Evolutionary conservation across 2,329 filamentous ascomycete species (phyloP), one percentile per base, ranked within the genome.

Genomic region (Epichloe bromicola): DNA sequence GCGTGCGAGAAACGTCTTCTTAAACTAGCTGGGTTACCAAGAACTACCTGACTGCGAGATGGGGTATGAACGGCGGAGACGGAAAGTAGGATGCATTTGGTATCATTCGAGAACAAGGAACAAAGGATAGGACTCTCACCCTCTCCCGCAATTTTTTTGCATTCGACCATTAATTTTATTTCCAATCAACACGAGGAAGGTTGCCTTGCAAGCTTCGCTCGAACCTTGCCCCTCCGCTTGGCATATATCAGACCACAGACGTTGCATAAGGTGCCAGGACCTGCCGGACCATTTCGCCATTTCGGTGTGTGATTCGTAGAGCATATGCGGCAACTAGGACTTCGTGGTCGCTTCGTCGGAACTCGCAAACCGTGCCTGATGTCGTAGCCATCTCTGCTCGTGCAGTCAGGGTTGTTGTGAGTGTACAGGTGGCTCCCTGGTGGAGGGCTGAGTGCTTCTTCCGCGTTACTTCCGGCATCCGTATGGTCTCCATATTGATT

Each of bases 291-390:
- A 59, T 82, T 74, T 53, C 83, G 76, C 83, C 83, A 87, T 70
- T 87, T 82, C 19, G 83, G 83, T n/a, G 83, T 87, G 63, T 86
- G 82, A 41, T 82, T 80, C 59, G 83, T 77, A 62, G 85, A 84
- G 65, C 83, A 87, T 60, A 54, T 56, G 49, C 58, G 58, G 42
- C 61, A 63, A 1, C 50, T 53, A 19, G 79, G 43, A 45, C 47
- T 50, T 17, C 50, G 46, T 15, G n/a, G 33, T 47, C 52, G n/a
- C 36, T 51, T 54, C 8, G 42, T 17, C 10, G 46, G 15, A 15
- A 26, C 26, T 20, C 46, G 36, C 8, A 20, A n/a, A 5, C 7
- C 19, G 20, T 34, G 36, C 4, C 12, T 17, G 6, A n/a, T 17
- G 11, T 51, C 42, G 39, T 39, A 40, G 23, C 34, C 38, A 37